Evolutionary conservation across 805 yeast species (phyloP).

Genomic region (Saccharomycopsis microspora): DNA sequence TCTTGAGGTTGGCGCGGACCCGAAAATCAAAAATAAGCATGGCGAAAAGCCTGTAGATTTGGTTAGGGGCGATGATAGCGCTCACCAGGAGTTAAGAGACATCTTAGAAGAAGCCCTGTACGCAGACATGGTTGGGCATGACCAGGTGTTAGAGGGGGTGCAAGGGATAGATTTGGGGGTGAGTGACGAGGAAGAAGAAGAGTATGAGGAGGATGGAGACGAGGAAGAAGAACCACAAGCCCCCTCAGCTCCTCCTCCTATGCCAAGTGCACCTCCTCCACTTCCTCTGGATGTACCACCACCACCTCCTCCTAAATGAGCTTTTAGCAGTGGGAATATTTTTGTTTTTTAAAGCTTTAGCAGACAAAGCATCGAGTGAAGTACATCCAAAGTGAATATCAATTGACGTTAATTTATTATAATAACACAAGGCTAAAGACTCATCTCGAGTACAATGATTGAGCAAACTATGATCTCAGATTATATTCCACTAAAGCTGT

Average conservation of each 20-base stretch:
- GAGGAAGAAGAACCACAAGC: slow-evolving; percentile 25
- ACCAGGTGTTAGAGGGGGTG: background rate
- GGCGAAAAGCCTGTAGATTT: slow-evolving; percentile 72
- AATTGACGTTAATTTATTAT: background rate
- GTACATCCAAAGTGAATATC: background rate
- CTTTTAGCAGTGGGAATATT: too few species aligned
- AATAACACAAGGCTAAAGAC: too few species aligned
- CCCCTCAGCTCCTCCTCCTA: slow-evolving; percentile 16
- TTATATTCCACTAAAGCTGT: too few species aligned
- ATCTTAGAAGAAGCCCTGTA: slow-evolving; percentile 75
- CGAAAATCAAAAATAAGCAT: slow-evolving; percentile 42
- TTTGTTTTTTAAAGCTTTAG: too few species aligned
- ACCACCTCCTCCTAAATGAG: slow-evolving; percentile 4
- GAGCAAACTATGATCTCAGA: too few species aligned
- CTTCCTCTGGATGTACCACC: slow-evolving; percentile 2
- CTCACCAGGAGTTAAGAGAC: slow-evolving; percentile 45
- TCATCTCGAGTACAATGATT: too few species aligned
- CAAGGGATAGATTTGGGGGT: background rate
- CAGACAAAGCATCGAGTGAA: too few species aligned
- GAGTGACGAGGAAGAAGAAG: slow-evolving; percentile 22
- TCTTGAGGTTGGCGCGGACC: slow-evolving; percentile 87
- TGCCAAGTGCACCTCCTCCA: slow-evolving; percentile 1
- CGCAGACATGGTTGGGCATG: slow-evolving; percentile 30
- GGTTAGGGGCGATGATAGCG: slow-evolving; percentile 31
- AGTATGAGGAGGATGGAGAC: slow-evolving; percentile 21